Conservation (phyloP, 805 yeast genomes). For the Candida boleticola region DNA sequence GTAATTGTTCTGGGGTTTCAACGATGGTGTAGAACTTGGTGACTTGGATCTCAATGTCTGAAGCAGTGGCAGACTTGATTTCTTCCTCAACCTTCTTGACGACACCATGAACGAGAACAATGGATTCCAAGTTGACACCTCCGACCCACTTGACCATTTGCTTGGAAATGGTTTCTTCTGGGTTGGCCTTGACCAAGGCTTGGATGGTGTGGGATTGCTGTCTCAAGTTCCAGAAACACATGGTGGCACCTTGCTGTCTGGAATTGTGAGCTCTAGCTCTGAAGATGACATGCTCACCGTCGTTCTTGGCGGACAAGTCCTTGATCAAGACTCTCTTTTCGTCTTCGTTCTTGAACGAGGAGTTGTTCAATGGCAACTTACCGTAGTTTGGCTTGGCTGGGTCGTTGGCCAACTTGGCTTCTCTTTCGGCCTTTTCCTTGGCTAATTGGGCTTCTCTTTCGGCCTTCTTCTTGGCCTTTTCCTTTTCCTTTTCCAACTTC, state of each 20-base stretch:
- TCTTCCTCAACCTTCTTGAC: conserved; percentile 83
- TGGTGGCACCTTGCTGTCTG: conserved; percentile 94
- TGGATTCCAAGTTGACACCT: conserved; percentile 79
- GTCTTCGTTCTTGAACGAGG: conserved; percentile 60
- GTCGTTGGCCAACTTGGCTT: conserved; percentile 67
- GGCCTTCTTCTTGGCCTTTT: conserved; percentile 89
- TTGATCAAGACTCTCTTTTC: conserved; percentile 57
- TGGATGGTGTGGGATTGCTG: conserved; percentile 84
- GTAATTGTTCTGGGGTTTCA: conserved; percentile 89
- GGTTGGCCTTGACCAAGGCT: conserved; percentile 76
- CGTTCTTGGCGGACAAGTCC: conserved; percentile 57
- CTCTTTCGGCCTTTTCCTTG: conserved; percentile 79
- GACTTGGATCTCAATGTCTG: conserved; percentile 83
- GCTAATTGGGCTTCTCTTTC: conserved; percentile 89
- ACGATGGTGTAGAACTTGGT: conserved; percentile 71
- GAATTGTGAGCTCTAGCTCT: conserved; percentile 93
- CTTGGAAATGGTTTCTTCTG: conserved; percentile 69
- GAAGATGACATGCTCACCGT: conserved; percentile 75
- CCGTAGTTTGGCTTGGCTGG: conserved; percentile 89
- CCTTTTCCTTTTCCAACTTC: conserved; percentile 89
- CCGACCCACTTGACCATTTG: conserved; percentile 98
- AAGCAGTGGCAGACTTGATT: conserved; percentile 87
- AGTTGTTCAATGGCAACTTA: conserved; percentile 81
- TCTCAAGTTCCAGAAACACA: conserved; percentile 87
- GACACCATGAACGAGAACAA: conserved; percentile 85